A percentile compares a stretch with the other conserved stretches of the same genome.
These are phyloP conservation scores for Colletotrichum cereale DNA, from an alignment of 2,329 filamentous ascomycete species.

Conservation along the genomic window DNA sequence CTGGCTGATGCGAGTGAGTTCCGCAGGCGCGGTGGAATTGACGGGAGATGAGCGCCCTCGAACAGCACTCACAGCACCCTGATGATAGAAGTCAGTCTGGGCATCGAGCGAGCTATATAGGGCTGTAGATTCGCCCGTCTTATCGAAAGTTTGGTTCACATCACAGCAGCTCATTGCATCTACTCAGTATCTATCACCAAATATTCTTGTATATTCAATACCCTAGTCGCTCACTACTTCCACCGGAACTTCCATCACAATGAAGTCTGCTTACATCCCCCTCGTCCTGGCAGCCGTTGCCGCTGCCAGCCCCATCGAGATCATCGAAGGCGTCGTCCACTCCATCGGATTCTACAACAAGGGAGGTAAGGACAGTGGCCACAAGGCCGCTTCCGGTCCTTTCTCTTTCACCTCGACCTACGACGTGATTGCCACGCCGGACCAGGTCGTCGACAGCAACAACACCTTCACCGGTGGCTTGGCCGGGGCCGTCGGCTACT, in stretches of 20 bases:
- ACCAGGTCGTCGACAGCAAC: constrained; percentile 61
- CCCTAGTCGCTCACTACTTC: neutral
- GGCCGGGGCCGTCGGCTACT: constrained; percentile 59
- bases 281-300: constrained; percentile 22
- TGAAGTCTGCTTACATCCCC: constrained; percentile 29
- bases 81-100: neutral
- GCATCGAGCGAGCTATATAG: neutral
- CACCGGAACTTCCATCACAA: neutral
- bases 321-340: constrained; percentile 16
- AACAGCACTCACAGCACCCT: neutral
- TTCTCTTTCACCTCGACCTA: constrained; percentile 63
- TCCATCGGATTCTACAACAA: constrained; percentile 40
- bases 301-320: constrained; percentile 22
- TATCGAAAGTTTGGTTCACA: too few species aligned
- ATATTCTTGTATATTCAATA: neutral
- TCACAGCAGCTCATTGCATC: neutral
- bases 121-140: neutral
- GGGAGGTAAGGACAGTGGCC: constrained; percentile 23
- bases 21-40: constrained; percentile 3
- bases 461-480: constrained; percentile 55
- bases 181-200: neutral
- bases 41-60: constrained; percentile 2
- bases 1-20: neutral
- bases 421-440: constrained; percentile 60
- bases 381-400: constrained; percentile 37